Base-by-base conservation (phyloP, 202 grass and related monocot genomes). In the Schoenoplectus tabernaemontani region DNA sequence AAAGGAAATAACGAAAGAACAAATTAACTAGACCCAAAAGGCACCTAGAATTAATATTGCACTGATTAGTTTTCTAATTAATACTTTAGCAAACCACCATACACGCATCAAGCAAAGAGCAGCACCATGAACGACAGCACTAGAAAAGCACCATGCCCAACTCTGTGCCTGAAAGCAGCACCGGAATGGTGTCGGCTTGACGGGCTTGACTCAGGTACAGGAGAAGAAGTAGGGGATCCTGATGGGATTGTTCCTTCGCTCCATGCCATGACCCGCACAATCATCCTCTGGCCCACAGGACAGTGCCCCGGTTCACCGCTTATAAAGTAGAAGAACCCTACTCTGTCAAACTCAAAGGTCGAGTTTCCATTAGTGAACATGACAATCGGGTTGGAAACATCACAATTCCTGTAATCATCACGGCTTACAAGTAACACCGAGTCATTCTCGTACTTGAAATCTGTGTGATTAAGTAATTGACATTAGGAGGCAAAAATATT, bases 391-490 rank as follows among this genome's bases (percentile, higher is more conserved):
- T 16, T 77, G 5, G 53, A 46, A 0, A 54, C 60, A 53, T 67
- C 41, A 82, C 90, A 96, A 7, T 65, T 32, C 65, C 85, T 90
- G 88, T 96, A 92, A 38, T 79, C 78, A 6, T 80, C 72, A 4
- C 54, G 66, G 1, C 56, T 60, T 7, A 96, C 86, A 37, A 86
- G 44, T 46, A 96, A 73, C 77, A 92, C 82, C 17, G 93, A 92
- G 88, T 96, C 90, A 51, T 96, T 96, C 82, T 60, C 86, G 37
- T 92, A 96, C 84, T 83, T 96, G 87, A 96, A 92, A 44, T 90
- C 92, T 92, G 77, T 62, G 62, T 1, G 19, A 7, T n/a, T 17
- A 53, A 11, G 13, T 17, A 61, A 12, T 12, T 37, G 39, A 8
- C 13, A 44, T 68, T 24, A 36, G 9, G n/a, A n/a, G n/a, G n/a